Evolutionary conservation across 2,329 filamentous ascomycete species (phyloP).

Genomic region (Magnaporthiopsis incrustans): DNA sequence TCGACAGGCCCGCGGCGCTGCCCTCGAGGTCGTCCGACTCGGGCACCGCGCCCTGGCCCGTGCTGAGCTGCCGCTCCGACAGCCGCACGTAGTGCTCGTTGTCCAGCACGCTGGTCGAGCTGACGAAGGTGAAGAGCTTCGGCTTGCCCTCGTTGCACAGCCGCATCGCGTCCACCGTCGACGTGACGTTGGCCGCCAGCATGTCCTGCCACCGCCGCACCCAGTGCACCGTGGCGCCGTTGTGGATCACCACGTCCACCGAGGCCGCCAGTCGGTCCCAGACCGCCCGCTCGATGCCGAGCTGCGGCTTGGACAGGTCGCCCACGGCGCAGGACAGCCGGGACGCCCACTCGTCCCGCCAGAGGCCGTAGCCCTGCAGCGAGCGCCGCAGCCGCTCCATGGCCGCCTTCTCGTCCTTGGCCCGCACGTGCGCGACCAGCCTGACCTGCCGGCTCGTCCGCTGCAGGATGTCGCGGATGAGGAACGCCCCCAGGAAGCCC

Average conservation of each 20-base stretch:
- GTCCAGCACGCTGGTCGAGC: conserved; percentile 76
- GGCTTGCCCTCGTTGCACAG: conserved; percentile 71
- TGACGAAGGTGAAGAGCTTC: conserved; percentile 76
- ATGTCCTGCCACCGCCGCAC: conserved; percentile 68
- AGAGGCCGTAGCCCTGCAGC: conserved; percentile 70
- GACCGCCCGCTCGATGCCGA: conserved; percentile 58
- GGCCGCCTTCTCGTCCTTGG: conserved; percentile 51
- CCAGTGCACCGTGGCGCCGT: conserved; percentile 78
- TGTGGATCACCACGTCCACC: conserved; percentile 72
- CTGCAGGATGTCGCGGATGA: conserved; percentile 67
- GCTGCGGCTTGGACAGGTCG: conserved; percentile 61
- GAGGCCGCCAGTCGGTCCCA: conserved; percentile 60
- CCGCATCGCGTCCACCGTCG: conserved; percentile 65
- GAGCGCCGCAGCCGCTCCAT: conserved; percentile 58
- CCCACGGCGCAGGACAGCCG: conserved; percentile 64
- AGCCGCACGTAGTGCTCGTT: conserved; percentile 71
- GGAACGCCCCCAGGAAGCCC: conserved; percentile 78
- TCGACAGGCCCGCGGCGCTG: conserved; percentile 67
- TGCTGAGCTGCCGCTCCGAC: conserved; percentile 52
- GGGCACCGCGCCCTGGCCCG: conserved; percentile 55
- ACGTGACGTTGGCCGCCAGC: conserved; percentile 68
- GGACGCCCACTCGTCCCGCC: conserved; percentile 59
- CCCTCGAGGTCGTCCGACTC: conserved; percentile 75
- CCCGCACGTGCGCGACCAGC: conserved; percentile 70
- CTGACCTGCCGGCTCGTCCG: conserved; percentile 46